Percentiles rank a stretch among this genome's conserved stretches.
Evolutionary conservation across 495 filamentous ascomycete species (phyloP).

Genomic region (Neurospora tetraspora): DNA sequence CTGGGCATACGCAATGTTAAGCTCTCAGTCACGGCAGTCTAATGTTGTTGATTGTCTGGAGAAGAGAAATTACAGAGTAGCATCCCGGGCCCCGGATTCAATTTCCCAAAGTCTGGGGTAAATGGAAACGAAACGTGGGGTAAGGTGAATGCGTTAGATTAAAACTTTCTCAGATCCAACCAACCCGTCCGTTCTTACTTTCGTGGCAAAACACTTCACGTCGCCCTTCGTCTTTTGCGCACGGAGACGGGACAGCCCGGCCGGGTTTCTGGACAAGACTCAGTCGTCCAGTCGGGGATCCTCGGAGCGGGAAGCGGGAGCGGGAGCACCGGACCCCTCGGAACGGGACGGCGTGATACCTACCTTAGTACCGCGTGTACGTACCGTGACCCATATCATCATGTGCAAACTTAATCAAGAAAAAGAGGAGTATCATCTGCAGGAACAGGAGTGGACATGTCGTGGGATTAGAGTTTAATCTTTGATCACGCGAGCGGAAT

Average conservation of each 20-base stretch:
- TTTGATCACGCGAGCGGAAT: background rate
- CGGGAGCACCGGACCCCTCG: background rate
- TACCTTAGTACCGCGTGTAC: background rate
- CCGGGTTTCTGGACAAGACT: background rate
- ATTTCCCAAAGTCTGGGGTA: background rate
- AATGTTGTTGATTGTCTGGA: background rate
- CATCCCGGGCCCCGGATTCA: background rate
- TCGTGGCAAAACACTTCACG: background rate
- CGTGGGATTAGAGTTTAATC: background rate
- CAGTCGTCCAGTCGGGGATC: background rate
- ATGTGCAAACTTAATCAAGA: background rate
- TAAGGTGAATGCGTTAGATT: background rate
- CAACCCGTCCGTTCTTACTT: background rate
- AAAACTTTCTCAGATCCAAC: background rate
- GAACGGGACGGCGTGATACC: background rate
- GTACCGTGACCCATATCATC: background rate
- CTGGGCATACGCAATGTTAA: background rate
- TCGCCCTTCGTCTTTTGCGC: background rate
- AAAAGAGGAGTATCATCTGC: background rate
- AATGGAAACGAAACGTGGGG: background rate
- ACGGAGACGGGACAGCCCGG: background rate
- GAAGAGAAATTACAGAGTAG: constrained; percentile 8
- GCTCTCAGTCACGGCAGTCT: background rate
- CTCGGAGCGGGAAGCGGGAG: background rate
- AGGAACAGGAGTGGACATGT: background rate